A percentile compares a stretch with the other conserved stretches of the same genome.
These are phyloP conservation scores for Geotrichum bryndzae DNA, from an alignment of 1,139 yeast genomes.

Conservation along the genomic window DNA sequence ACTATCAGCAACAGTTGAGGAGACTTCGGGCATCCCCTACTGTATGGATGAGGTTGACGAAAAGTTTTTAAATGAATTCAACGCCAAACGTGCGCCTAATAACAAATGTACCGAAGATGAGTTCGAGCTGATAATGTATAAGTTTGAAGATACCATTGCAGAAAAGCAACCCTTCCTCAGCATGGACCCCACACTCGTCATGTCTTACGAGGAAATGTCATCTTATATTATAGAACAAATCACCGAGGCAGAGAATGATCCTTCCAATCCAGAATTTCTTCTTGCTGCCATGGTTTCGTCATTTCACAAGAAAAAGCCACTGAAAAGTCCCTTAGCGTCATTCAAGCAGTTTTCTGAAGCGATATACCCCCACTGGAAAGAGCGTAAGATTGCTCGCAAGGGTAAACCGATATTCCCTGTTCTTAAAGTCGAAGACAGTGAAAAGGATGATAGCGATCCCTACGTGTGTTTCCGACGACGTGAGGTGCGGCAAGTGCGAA, in stretches of 20 bases:
- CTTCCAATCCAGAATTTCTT: constrained; percentile 34
- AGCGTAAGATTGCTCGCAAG: constrained; percentile 59
- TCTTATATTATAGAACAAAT: constrained; percentile 27
- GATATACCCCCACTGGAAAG: constrained; percentile 78
- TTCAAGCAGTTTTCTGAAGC: constrained; percentile 59
- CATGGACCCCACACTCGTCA: constrained; percentile 74
- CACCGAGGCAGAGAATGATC: constrained; percentile 32
- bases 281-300: constrained; percentile 21
- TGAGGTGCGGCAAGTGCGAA: constrained; percentile 91
- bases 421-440: constrained; percentile 79
- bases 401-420: constrained; percentile 72
- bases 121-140: constrained; percentile 72
- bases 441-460: constrained; percentile 90
- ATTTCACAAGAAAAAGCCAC: constrained; percentile 10
- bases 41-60: constrained; percentile 90
- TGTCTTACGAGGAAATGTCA: constrained; percentile 63
- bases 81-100: constrained; percentile 32
- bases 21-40: constrained; percentile 78
- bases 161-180: constrained; percentile 84
- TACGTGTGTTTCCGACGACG: constrained; percentile 94
- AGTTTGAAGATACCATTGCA: constrained; percentile 65
- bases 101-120: constrained; percentile 63
- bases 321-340: constrained; percentile 40
- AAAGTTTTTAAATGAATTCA: constrained; percentile 47
- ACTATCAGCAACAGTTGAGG: constrained; percentile 92